Evolutionary conservation across 495 filamentous ascomycete species (phyloP).

Genomic region (Neurospora africana): DNA sequence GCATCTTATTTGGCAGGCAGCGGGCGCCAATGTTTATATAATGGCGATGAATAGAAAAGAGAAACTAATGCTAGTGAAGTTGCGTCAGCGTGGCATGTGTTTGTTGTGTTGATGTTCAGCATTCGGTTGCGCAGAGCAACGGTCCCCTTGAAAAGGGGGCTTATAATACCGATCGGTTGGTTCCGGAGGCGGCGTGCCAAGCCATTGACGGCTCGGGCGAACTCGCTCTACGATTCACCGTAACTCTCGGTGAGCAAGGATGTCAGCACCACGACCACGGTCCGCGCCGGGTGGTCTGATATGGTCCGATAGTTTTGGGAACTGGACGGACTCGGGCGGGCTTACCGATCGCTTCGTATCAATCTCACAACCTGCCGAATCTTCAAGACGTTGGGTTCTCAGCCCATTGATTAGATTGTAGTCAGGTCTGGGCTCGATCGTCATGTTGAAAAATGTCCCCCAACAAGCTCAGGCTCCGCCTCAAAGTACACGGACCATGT

Average conservation of each 20-base stretch:
- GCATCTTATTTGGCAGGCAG: slow-evolving; percentile 7
- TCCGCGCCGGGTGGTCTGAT: background rate
- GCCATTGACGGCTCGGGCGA: background rate
- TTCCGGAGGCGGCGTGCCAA: background rate
- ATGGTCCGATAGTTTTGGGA: background rate
- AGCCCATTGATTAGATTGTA: background rate
- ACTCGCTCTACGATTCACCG: background rate
- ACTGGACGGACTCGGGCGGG: background rate
- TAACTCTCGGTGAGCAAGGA: background rate
- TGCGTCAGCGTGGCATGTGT: background rate
- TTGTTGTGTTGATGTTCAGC: background rate
- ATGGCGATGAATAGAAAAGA: slow-evolving; percentile 1
- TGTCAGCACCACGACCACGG: background rate
- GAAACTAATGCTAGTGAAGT: background rate
- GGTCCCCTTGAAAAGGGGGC: background rate
- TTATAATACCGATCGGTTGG: background rate
- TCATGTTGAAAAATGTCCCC: background rate
- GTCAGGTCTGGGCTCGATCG: background rate
- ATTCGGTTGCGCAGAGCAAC: background rate
- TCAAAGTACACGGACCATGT: background rate
- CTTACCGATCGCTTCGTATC: background rate
- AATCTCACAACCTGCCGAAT: background rate
- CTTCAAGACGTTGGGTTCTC: background rate
- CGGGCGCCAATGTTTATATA: slow-evolving; percentile 6
- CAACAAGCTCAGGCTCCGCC: background rate